Evolutionary conservation across 257 asterid species (phyloP).

Genomic region (Ligustrum vulgare): DNA sequence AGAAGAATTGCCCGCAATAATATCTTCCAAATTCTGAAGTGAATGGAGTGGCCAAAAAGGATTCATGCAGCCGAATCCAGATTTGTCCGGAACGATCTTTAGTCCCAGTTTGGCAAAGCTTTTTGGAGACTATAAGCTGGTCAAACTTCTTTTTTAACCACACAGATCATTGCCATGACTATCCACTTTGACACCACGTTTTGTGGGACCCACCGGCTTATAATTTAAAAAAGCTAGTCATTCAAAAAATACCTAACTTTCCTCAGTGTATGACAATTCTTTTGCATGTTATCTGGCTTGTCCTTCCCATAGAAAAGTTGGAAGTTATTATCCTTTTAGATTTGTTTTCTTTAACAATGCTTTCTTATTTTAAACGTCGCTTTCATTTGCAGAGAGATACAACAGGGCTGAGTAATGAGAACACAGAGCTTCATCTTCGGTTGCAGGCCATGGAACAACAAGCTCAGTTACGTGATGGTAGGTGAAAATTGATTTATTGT

Average conservation of each 20-base stretch:
- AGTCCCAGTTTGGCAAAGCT: background rate
- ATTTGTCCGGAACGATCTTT: background rate
- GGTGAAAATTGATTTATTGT: background rate
- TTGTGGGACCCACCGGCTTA: too few species aligned
- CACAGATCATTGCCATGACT: too few species aligned
- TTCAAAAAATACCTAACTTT: background rate
- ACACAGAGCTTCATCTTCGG: conserved; percentile 86
- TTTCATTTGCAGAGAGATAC: conserved; percentile 78
- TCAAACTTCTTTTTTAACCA: too few species aligned
- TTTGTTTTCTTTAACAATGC: background rate
- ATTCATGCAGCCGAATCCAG: too few species aligned
- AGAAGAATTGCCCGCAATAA: too few species aligned
- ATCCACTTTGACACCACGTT: too few species aligned
- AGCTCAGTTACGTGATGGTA: conserved; percentile 93
- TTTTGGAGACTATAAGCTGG: too few species aligned
- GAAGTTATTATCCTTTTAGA: background rate
- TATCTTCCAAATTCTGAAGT: background rate
- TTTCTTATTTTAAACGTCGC: background rate
- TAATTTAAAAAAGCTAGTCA: too few species aligned
- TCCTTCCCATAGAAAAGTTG: background rate
- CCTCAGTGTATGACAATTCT: background rate
- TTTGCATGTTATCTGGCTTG: background rate
- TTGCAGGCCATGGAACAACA: conserved; percentile 97
- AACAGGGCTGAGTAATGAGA: conserved; percentile 75
- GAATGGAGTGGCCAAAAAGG: background rate